These are phyloP conservation scores for Xeromyces bisporus DNA, from an alignment of 495 filamentous ascomycete genomes.

Conservation along the genomic window DNA sequence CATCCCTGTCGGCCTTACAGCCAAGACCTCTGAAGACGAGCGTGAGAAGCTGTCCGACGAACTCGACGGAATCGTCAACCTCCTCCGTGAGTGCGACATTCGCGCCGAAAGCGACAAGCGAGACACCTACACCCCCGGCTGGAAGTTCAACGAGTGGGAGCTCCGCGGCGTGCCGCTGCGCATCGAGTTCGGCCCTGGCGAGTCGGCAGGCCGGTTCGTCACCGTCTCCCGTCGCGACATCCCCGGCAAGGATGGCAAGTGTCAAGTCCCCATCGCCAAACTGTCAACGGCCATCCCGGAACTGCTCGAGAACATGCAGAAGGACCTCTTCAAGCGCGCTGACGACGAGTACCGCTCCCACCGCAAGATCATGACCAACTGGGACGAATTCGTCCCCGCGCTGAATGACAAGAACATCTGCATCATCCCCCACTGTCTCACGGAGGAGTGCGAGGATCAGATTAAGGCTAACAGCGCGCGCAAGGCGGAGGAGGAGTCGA, in stretches of 20 bases:
- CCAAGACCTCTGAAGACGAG: conserved; percentile 64
- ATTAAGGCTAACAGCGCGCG: conserved; percentile 80
- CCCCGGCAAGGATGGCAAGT: conserved; percentile 48
- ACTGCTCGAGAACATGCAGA: conserved; percentile 77
- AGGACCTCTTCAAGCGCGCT: conserved; percentile 69
- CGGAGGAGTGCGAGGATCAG: conserved; percentile 72
- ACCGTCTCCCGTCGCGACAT: conserved; percentile 75
- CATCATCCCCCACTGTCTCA: conserved; percentile 71
- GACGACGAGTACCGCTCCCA: conserved; percentile 59
- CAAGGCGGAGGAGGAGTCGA: conserved; percentile 46
- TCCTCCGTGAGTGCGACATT: conserved; percentile 47
- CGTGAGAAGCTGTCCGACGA: conserved; percentile 52
- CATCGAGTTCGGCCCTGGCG: conserved; percentile 88
- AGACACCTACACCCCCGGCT: conserved; percentile 79
- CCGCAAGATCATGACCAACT: conserved; percentile 63
- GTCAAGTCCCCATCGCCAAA: conserved; percentile 52
- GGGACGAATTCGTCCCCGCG: conserved; percentile 76
- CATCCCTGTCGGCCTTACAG: conserved; percentile 86
- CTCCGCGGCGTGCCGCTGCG: conserved; percentile 84
- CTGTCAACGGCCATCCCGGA: conserved; percentile 53
- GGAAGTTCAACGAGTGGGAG: conserved; percentile 98
- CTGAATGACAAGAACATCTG: conserved; percentile 84
- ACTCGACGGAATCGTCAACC: conserved; percentile 46
- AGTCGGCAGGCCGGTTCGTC: conserved; percentile 66
- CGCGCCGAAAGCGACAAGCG: conserved; percentile 60